Evolutionary conservation across 148 eudicot genomes (phyloP).

Genomic region (Rhododendron kiyosumense): DNA sequence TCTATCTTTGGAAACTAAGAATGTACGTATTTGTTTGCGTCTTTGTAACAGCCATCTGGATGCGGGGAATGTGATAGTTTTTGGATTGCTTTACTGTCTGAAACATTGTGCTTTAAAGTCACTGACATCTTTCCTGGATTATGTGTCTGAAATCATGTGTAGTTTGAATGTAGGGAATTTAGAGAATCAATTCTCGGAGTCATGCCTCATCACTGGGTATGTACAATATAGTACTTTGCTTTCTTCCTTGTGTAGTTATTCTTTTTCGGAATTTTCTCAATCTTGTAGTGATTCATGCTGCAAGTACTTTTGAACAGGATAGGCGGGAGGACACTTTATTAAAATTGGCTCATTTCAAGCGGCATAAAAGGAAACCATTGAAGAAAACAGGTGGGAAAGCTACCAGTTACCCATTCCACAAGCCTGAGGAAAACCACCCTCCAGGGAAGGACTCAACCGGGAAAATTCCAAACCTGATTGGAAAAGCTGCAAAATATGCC

Average conservation of each 20-base stretch:
- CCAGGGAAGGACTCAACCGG: slow-evolving; percentile 91
- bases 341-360: slow-evolving; percentile 78
- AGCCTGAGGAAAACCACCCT: slow-evolving; percentile 93
- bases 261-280: background rate
- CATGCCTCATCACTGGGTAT: slow-evolving; percentile 98
- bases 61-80: background rate
- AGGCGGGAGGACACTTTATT: slow-evolving; percentile 87
- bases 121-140: background rate
- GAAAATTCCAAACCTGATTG: slow-evolving; percentile 78
- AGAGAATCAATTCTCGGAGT: slow-evolving; percentile 93
- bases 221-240: slow-evolving; percentile 4
- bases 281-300: slow-evolving; percentile 12
- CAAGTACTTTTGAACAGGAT: slow-evolving; percentile 50
- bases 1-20: background rate
- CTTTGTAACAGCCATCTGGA: background rate
- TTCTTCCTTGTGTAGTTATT: slow-evolving; percentile 1
- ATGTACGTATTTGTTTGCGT: background rate
- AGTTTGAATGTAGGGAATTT: slow-evolving; percentile 97
- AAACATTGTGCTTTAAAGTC: background rate
- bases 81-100: background rate
- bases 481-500: slow-evolving; percentile 83
- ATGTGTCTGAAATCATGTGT: slow-evolving; percentile 25
- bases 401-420: slow-evolving; percentile 63
- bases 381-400: slow-evolving; percentile 76
- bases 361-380: slow-evolving; percentile 79